Evolutionary conservation across 805 yeast species (phyloP).

Genomic region (Schizosaccharomyces osmophilus): DNA sequence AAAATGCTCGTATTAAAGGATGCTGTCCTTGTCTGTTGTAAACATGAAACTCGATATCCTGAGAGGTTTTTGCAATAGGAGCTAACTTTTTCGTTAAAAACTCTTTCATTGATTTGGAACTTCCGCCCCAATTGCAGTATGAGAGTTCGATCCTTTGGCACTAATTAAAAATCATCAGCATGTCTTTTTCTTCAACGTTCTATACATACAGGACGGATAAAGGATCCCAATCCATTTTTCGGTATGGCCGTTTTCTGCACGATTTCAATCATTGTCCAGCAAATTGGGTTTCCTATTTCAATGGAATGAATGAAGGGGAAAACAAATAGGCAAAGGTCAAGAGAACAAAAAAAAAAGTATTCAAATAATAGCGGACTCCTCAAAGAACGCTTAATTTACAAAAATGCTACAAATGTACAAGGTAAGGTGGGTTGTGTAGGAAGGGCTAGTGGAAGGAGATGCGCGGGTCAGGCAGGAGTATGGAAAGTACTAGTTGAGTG

Average conservation of each 20-base stretch:
- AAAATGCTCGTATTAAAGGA: conserved; percentile 45
- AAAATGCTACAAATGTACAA: too few species aligned
- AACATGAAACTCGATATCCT: conserved; percentile 49
- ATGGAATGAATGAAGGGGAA: neutral
- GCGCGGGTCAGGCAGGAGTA: too few species aligned
- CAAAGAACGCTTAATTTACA: too few species aligned
- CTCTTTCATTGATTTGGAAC: conserved; percentile 63
- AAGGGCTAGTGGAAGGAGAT: too few species aligned
- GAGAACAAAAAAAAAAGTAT: neutral
- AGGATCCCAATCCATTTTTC: conserved; percentile 57
- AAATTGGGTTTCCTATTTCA: neutral
- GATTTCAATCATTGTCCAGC: conserved; percentile 13
- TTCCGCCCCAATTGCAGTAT: conserved; percentile 90
- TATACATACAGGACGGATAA: conserved; percentile 27
- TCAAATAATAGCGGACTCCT: neutral
- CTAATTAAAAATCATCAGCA: neutral
- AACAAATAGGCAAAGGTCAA: neutral
- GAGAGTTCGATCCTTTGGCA: conserved; percentile 29
- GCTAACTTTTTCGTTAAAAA: conserved; percentile 31
- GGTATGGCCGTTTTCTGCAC: conserved; percentile 33
- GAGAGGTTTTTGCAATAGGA: conserved; percentile 32
- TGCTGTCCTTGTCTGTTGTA: conserved; percentile 46
- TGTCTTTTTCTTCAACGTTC: conserved; percentile 26
- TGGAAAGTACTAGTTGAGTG: too few species aligned
- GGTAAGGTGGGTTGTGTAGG: too few species aligned